phyloP scores from a whole-genome alignment of 345 rosid genomes.

The Boechera divaricarpa region DNA sequence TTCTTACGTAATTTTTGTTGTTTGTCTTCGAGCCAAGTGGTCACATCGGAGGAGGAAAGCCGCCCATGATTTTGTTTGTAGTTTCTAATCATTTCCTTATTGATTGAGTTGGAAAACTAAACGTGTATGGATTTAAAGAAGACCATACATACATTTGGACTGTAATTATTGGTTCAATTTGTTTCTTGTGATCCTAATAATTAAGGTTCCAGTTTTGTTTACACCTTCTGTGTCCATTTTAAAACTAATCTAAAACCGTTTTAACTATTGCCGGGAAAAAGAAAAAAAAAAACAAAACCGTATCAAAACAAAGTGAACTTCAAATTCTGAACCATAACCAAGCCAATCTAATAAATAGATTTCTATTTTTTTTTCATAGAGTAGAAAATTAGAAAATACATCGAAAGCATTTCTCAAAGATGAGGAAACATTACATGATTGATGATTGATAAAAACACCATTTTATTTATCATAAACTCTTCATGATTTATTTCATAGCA shows the following conservation, averaged over 20 bases:
- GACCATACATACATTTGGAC: no score
- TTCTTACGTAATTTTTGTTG: not conserved
- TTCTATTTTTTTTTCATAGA: no score
- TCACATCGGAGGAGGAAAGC: not conserved
- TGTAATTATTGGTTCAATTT: no score
- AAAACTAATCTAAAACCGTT: no score
- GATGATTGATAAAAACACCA: not conserved
- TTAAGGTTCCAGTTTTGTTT: no score
- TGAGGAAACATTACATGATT: not conserved
- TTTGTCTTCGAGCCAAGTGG: not conserved
- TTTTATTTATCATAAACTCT: not conserved
- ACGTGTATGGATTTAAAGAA: no score
- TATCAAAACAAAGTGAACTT: no score
- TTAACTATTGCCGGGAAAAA: no score
- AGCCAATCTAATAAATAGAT: not conserved
- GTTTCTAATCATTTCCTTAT: not conserved
- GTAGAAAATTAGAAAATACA: not conserved
- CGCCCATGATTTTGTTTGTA: not conserved
- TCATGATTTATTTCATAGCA: not conserved
- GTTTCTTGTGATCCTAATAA: no score
- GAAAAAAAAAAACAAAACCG: no score
- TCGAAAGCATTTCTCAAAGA: not conserved
- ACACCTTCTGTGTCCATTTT: no score
- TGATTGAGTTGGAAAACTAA: no score
- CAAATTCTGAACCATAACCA: not conserved